These are phyloP conservation scores for Holtermanniella nyarrowii DNA, from an alignment of 768 basidiomycete species.

Conservation along the genomic window DNA sequence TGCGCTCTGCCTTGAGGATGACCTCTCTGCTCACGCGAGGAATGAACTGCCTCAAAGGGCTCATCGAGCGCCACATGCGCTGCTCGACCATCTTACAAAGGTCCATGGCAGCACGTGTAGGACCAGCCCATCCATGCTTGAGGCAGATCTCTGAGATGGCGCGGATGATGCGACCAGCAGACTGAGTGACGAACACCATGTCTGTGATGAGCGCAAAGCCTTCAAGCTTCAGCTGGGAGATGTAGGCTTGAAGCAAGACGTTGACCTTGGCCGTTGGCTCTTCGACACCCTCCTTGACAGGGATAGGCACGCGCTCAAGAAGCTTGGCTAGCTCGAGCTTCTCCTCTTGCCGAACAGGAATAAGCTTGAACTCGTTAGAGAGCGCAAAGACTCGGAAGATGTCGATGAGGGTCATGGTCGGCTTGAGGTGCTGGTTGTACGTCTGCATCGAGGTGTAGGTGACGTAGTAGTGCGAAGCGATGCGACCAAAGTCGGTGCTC, in stretches of 20 bases:
- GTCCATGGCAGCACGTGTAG: slow-evolving; percentile 80
- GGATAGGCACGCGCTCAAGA: slow-evolving; percentile 88
- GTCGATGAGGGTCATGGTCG: slow-evolving; percentile 78
- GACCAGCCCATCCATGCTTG: slow-evolving; percentile 94
- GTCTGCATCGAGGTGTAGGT: slow-evolving; percentile 91
- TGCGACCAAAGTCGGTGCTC: slow-evolving; percentile 82
- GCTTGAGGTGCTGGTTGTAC: slow-evolving; percentile 85
- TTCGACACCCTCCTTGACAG: slow-evolving; percentile 91
- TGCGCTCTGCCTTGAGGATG: slow-evolving; percentile 77
- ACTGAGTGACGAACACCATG: slow-evolving; percentile 88
- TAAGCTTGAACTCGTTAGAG: slow-evolving; percentile 86
- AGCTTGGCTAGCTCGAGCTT: slow-evolving; percentile 83
- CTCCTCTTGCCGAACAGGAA: slow-evolving; percentile 58
- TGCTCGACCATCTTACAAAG: slow-evolving; percentile 87
- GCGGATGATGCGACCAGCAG: slow-evolving; percentile 88
- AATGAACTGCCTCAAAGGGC: slow-evolving; percentile 90
- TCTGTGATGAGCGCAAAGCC: slow-evolving; percentile 51
- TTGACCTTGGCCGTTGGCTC: slow-evolving; percentile 97
- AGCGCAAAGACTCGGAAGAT: slow-evolving; percentile 91
- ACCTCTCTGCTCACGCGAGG: slow-evolving; percentile 57
- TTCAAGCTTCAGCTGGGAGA: slow-evolving; percentile 86
- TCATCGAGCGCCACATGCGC: slow-evolving; percentile 92
- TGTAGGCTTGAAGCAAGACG: slow-evolving; percentile 85
- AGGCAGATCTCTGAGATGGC: slow-evolving; percentile 97
- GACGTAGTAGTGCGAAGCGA: slow-evolving; percentile 92